Base-by-base conservation (phyloP, 1,139 yeast species). In the Nakaseomyces nivariensis region DNA sequence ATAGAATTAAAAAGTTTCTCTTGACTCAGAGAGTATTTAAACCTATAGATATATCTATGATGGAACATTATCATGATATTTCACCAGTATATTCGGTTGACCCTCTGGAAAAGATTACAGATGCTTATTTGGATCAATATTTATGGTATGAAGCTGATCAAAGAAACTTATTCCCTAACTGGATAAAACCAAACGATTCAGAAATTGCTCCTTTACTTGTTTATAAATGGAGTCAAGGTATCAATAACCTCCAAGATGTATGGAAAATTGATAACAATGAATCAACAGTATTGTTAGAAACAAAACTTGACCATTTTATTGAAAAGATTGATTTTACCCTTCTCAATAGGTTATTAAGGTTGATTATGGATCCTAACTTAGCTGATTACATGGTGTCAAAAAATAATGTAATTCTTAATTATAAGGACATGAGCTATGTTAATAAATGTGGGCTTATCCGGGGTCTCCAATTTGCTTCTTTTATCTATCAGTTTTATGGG, bases 381-480 rank as follows among this genome's bases (percentile, higher is more conserved):
- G 98, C 98, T 4, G 97, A 92, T 64, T 94, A 94, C 64, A 84
- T 92, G 60, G 88, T 96, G 0, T 84, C 97, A 1, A 90, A 90
- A 64, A 89, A 88, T 67, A 94, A 92, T 59, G 81, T 90, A 26
- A 78, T 79, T 37, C 62, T 94, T 36, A 76, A 92, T 1, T 94
- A 83, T 66, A 94, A 94, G 64, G 99, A 94, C 64, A 94, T 94
- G 98, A 85, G 82, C 54, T 96, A 89, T 65, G 82, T 86, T 17
- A 92, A 92, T 66, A 90, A 85, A 60, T 82, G 81, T 63, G 99
- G 99, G 32, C 69, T 94, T 53, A 70, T 94, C 24, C 75, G 95
- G 49, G 99, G 98, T 1, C 70, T 92, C 32, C 96, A 88, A 60
- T 94, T 89, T 65, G 78, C 97, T 1, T 82, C 97, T 0, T 94